Conservation (phyloP, 2,329 filamentous ascomycete species). For the Zymoseptoria pseudotritici region DNA sequence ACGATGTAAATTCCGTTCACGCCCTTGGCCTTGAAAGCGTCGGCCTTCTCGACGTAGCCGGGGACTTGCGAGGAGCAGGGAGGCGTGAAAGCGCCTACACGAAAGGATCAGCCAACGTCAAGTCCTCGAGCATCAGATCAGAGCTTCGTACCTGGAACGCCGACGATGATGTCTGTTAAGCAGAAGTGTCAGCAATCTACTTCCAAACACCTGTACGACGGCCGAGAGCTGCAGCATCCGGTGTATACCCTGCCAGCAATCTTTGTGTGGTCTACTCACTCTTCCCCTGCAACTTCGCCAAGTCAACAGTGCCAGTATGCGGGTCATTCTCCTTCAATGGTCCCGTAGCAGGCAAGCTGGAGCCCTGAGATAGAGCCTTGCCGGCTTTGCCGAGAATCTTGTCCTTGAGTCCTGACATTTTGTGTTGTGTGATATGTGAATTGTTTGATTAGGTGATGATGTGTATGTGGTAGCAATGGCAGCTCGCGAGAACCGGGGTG, state of each 20-base stretch:
- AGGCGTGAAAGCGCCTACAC: conserved; percentile 18
- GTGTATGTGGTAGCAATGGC: not conserved
- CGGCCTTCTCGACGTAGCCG: conserved; percentile 21
- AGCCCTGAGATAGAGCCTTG: conserved; percentile 18
- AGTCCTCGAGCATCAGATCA: no score
- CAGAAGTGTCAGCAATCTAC: not conserved
- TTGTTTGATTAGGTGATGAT: not conserved
- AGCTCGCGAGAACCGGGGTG: not conserved
- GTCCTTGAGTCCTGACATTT: conserved; percentile 1
- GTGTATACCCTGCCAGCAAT: no score
- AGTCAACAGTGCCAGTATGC: conserved; percentile 19
- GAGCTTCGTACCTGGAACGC: conserved; percentile 12
- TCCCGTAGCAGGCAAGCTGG: conserved; percentile 15
- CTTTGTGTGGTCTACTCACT: no score
- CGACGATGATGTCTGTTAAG: conserved; percentile 17
- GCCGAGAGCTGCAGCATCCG: no score
- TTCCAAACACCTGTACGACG: not conserved
- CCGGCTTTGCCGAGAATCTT: not conserved
- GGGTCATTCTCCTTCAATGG: conserved; percentile 22
- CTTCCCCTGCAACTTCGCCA: conserved; percentile 18
- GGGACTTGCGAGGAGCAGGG: conserved; percentile 24
- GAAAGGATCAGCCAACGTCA: no score
- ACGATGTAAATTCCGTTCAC: conserved; percentile 24
- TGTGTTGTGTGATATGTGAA: not conserved
- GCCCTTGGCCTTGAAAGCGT: conserved; percentile 22